Base-by-base conservation (phyloP, 2,329 filamentous ascomycete species). In the Aspergillus sp. region DNA sequence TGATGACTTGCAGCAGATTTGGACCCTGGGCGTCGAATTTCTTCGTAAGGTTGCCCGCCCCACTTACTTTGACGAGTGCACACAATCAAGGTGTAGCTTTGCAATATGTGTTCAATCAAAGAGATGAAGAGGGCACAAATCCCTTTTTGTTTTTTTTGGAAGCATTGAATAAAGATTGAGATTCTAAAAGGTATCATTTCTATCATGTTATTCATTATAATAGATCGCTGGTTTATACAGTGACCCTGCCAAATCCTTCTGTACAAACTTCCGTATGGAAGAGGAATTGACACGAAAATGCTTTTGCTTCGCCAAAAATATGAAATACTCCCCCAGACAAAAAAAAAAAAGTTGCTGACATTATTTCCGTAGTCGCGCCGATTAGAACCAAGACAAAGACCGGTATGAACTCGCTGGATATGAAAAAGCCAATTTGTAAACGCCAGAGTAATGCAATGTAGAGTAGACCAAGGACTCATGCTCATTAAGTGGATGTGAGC, bases 401-500 rank as follows among this genome's bases (percentile, higher is more conserved):
- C 58, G 53, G 50, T 53, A 53, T 60, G 47, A 55, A 59, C 41
- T 57, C 64, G 64, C 59, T 64, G 57, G 39, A 60, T 42, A 56
- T 55, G 55, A 53, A 42, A 59, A 56, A 50, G 26, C 64, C 59
- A 52, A 41, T 11, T 4, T 48, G 41, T 38, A 53, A 65, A 64
- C 63, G 60, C 64, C 63, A 48, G 45, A 32, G 53, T 47, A 45
- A 64, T 66, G 63, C 63, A 60, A 63, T 44, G 34, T 18, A 36
- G 43, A 47, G 41, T 43, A 45, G 55, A 51, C 38, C 24, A 48
- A 38, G 17, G 32, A 6, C 47, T 17, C 5, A 24, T n/a, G n/a
- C 47, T 68, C 58, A 73, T 60, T 67, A 66, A 26, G 68, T 67
- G 18, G 68, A 62, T 12, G 70, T 64, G 48, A 71, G 51, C 42